phyloP scores from a whole-genome alignment of 352 stramenopile species.

The Halophytophthora batemanensis region DNA sequence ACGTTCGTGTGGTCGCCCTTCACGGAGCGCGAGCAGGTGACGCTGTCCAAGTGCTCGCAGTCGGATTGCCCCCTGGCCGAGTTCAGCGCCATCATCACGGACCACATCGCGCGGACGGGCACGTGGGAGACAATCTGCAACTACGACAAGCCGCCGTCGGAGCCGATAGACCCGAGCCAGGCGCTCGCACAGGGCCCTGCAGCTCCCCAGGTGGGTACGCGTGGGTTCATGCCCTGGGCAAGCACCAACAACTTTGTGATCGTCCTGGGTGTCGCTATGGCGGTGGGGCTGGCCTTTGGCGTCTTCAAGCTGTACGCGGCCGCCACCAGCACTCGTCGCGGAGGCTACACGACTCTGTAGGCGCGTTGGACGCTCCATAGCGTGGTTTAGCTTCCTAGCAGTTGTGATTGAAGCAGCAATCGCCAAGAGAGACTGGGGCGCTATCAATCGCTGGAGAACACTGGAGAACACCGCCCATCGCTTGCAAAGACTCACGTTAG shows the following conservation, averaged over 20 bases:
- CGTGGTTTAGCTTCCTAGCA: too few relatives aligned
- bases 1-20: constrained; percentile 76
- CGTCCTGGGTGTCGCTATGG: constrained; percentile 44
- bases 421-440: too few relatives aligned
- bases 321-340: constrained; percentile 36
- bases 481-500: too few relatives aligned
- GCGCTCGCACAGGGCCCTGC: constrained; percentile 8
- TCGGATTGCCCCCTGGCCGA: constrained; percentile 68
- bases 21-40: constrained; percentile 63
- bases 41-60: constrained; percentile 74
- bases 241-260: constrained; percentile 32
- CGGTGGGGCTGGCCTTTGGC: constrained; percentile 41
- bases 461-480: too few relatives aligned
- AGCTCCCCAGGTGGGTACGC: constrained; percentile 4
- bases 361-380: constrained; percentile 7
- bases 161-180: constrained; percentile 10
- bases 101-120: constrained; percentile 61
- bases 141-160: constrained; percentile 37
- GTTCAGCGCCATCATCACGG: constrained; percentile 70
- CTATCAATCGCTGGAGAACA: too few relatives aligned
- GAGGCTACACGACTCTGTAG: constrained; percentile 49
- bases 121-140: constrained; percentile 84
- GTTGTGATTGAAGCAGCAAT: too few relatives aligned
- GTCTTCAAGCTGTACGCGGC: constrained; percentile 51
- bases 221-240: constrained; percentile 17